Percentiles rank a stretch among this genome's conserved stretches.
Evolutionary conservation across 1,139 yeast species (phyloP).

Genomic region (Blastobotrys ciferrii): DNA sequence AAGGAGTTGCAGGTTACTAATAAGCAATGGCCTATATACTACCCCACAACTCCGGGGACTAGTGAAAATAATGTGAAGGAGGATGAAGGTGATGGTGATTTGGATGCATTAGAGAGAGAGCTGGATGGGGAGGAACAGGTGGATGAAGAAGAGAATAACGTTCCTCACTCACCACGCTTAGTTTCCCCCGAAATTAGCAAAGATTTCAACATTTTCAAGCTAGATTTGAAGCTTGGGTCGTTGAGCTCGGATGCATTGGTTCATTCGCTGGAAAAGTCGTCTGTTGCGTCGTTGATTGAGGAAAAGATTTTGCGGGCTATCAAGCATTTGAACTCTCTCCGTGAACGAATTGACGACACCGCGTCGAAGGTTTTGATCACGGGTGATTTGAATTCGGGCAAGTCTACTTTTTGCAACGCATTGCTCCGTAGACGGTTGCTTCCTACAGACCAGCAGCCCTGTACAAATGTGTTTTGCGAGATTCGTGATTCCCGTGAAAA

Average conservation of each 20-base stretch:
- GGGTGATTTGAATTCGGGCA: slow-evolving; percentile 96
- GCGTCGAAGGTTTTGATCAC: slow-evolving; percentile 93
- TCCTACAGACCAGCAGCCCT: slow-evolving; percentile 98
- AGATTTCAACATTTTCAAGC: slow-evolving; percentile 58
- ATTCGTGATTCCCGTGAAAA: slow-evolving; percentile 83
- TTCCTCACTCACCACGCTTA: slow-evolving; percentile 27
- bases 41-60: slow-evolving; percentile 42
- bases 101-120: slow-evolving; percentile 7
- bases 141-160: slow-evolving; percentile 4
- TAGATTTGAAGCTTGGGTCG: slow-evolving; percentile 62
- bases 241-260: slow-evolving; percentile 46
- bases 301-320: slow-evolving; percentile 59
- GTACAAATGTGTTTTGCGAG: slow-evolving; percentile 95
- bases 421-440: slow-evolving; percentile 70
- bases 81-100: neutral
- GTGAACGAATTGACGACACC: slow-evolving; percentile 85
- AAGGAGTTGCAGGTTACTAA: slow-evolving; percentile 54
- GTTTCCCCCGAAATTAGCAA: slow-evolving; percentile 26
- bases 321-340: slow-evolving; percentile 68
- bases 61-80: neutral
- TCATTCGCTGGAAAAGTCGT: slow-evolving; percentile 56
- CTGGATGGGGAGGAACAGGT: slow-evolving; percentile 5
- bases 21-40: slow-evolving; percentile 59
- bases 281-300: slow-evolving; percentile 64
- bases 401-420: slow-evolving; percentile 93